Percentiles rank a stretch among this genome's conserved stretches.
These are phyloP conservation scores for Straminergon stramineum DNA, from an alignment of 225 moss, liverwort and hornwort species.

Conservation along the genomic window DNA sequence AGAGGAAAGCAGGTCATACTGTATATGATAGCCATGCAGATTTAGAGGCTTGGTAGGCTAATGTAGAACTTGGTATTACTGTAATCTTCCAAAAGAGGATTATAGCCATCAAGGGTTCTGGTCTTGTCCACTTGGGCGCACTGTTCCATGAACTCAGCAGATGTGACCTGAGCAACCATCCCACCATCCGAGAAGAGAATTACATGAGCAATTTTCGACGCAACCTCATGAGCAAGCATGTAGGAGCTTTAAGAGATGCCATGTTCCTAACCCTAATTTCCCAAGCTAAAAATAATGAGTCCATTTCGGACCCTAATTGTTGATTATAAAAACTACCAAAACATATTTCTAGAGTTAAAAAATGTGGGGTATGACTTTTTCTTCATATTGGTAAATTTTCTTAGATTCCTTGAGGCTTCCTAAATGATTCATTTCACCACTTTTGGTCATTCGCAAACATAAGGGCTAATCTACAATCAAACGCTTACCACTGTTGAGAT, in stretches of 20 bases:
- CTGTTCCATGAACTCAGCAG: slow-evolving; percentile 83
- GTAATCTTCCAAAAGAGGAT: slow-evolving; percentile 91
- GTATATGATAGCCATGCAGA: not conserved
- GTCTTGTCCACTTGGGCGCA: slow-evolving; percentile 82
- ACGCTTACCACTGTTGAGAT: slow-evolving; percentile 47
- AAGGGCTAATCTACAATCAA: not conserved
- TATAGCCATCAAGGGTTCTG: slow-evolving; percentile 75
- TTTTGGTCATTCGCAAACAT: not conserved
- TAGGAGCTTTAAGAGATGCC: not conserved
- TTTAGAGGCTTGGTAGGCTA: slow-evolving; percentile 54
- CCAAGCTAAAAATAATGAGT: not conserved
- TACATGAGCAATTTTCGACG: not conserved
- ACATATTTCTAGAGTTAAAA: not conserved
- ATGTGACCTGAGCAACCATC: slow-evolving; percentile 50
- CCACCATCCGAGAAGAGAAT: not conserved
- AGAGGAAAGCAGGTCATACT: not conserved
- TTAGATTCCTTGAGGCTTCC: not conserved
- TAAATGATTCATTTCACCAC: not conserved
- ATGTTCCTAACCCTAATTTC: not conserved
- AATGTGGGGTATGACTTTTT: not conserved
- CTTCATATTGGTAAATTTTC: not conserved
- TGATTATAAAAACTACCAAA: not conserved
- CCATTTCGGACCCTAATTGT: not conserved
- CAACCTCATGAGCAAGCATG: not conserved
- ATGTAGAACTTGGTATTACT: slow-evolving; percentile 88